These are phyloP conservation scores for Sordariomycetes sp. DNA, from an alignment of 2,329 filamentous ascomycete species.

Conservation along the genomic window DNA sequence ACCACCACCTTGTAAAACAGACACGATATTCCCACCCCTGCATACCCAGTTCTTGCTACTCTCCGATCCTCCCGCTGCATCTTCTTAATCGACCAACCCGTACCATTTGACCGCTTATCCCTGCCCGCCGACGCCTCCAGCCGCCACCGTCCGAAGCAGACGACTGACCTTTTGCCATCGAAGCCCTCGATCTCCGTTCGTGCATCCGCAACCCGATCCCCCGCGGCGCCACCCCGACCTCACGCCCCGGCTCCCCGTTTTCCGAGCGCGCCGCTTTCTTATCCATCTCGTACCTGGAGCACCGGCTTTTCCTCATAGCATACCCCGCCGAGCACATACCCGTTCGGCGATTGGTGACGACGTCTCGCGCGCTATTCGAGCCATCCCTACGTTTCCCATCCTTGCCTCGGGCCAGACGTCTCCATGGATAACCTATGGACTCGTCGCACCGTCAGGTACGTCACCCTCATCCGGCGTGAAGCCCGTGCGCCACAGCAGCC, in stretches of 20 bases:
- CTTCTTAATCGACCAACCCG: not conserved
- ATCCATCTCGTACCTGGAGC: not conserved
- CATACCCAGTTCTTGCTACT: not conserved
- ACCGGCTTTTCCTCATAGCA: not conserved
- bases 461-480: slow-evolving; percentile 6
- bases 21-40: not conserved
- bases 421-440: slow-evolving; percentile 59
- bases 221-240: not conserved
- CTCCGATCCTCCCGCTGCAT: not conserved
- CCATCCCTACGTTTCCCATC: not conserved
- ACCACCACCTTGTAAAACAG: not conserved
- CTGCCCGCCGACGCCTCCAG: not conserved
- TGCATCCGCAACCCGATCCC: not conserved
- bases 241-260: not conserved
- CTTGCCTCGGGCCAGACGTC: not conserved
- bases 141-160: not conserved
- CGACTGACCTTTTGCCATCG: not conserved
- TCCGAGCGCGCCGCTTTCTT: not conserved
- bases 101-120: not conserved
- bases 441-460: slow-evolving; percentile 66
- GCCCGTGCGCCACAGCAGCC: not conserved
- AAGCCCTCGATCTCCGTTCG: not conserved
- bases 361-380: not conserved
- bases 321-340: not conserved
- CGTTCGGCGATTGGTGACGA: slow-evolving; percentile 4